phyloP scores from a whole-genome alignment of 768 basidiomycete genomes.

The Pleurotus pulmonarius region DNA sequence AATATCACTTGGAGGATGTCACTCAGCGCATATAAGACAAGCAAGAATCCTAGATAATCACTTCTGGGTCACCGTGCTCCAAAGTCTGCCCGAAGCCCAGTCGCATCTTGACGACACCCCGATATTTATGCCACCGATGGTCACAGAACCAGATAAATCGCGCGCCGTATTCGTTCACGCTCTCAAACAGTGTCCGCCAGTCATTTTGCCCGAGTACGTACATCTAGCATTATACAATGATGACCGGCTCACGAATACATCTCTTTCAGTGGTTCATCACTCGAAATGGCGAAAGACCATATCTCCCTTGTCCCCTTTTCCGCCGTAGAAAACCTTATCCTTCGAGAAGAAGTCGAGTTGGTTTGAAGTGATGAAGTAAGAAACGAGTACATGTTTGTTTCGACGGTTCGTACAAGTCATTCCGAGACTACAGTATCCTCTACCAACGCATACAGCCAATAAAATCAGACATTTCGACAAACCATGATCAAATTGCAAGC shows the following conservation, averaged over 20 bases:
- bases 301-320: conserved; percentile 78
- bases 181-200: conserved; percentile 60
- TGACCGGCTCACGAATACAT: conserved; percentile 8
- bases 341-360: conserved; percentile 71
- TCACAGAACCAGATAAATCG: conserved; percentile 71
- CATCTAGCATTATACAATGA: neutral
- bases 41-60: conserved; percentile 75
- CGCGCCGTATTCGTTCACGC: conserved; percentile 83
- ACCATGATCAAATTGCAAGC: too few species aligned
- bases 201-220: conserved; percentile 67
- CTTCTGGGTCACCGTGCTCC: conserved; percentile 75
- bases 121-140: conserved; percentile 76
- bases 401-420: too few species aligned
- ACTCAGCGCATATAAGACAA: conserved; percentile 45
- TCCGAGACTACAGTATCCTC: too few species aligned
- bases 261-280: conserved; percentile 52
- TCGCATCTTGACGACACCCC: conserved; percentile 72
- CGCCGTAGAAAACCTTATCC: conserved; percentile 70
- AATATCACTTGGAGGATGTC: neutral
- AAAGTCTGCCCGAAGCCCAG: conserved; percentile 76
- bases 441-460: too few species aligned
- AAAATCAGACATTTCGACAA: too few species aligned
- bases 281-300: conserved; percentile 77
- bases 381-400: too few species aligned
- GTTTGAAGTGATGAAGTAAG: conserved; percentile 35